Evolutionary conservation across 192 early-diverging fungal species (phyloP).

Genomic region (Podila clonocystis): DNA sequence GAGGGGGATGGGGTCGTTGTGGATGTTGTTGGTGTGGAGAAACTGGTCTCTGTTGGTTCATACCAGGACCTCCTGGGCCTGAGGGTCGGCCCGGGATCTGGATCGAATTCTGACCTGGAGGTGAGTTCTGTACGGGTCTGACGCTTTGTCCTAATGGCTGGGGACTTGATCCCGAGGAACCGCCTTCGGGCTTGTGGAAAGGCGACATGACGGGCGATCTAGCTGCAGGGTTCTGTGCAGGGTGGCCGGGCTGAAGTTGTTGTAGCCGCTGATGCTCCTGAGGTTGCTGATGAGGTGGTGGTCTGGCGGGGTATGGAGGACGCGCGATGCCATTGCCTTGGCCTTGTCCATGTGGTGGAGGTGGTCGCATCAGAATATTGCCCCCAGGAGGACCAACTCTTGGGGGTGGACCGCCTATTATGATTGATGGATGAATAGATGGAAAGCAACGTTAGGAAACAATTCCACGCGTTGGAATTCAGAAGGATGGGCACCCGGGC

Average conservation of each 20-base stretch:
- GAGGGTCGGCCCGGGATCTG: background rate
- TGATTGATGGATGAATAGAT: background rate
- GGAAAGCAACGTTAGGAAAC: background rate
- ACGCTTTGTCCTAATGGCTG: background rate
- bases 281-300: constrained; percentile 25
- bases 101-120: background rate
- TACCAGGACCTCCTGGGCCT: background rate
- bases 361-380: constrained; percentile 29
- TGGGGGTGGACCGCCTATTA: constrained; percentile 15
- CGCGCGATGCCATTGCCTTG: constrained; percentile 12
- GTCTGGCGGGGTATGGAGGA: constrained; percentile 24
- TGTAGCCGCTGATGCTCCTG: constrained; percentile 20
- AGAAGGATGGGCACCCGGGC: no score
- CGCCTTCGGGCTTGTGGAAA: background rate
- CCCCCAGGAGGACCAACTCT: constrained; percentile 30
- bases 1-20: constrained; percentile 14
- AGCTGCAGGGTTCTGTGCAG: background rate
- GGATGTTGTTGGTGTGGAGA: constrained; percentile 5
- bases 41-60: background rate
- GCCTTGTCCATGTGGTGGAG: constrained; percentile 15
- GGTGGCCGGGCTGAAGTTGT: background rate
- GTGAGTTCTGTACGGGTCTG: background rate
- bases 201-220: constrained; percentile 3
- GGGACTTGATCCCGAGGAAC: background rate
- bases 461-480: background rate